Base-by-base conservation (phyloP, 352 stramenopile species). In the Globisporangium cylindrosporum region DNA sequence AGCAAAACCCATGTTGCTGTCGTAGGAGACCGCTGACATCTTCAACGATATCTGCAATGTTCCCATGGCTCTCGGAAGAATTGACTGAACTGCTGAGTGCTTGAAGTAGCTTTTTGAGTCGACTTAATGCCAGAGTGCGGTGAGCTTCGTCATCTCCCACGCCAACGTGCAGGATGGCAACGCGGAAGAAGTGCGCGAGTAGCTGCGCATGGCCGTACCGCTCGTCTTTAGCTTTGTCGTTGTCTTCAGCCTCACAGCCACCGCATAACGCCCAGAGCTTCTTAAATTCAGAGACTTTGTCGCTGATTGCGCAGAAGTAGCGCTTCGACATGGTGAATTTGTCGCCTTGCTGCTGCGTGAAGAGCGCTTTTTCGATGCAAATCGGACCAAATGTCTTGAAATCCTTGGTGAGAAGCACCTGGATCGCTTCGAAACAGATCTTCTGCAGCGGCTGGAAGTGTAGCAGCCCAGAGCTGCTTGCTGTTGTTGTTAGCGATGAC, bases 391-490 rank as follows among this genome's bases (percentile, higher is more conserved):
- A 75, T 1, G 60, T 56, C 24, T 27, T 51, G 27, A 76, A 85
- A 53, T 76, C 72, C 43, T 67, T 76, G 32, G 67, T 60, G 0
- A 91, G 57, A 7, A 89, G 69, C 41, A 51, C 71, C 12, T 70
- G 27, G 8, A 89, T 59, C 1, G 79, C 67, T 4, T 59, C 49
- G 27, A 80, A 74, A n/a, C 76, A 82, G 24, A 84, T 65, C 0
- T 62, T 57, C n/a, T 87, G 79, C 22, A 90, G 68, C n/a, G 70
- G 66, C n/a, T 66, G 57, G 15, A 91, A 80, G 38, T 90, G 74
- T 2, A 64, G n/a, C 18, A 80, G 74, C 1, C 12, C 43, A 3
- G 10, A 6, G 9, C 12, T 58, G 59, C 18, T 24, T 54, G 62
- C 22, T 18, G 67, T 55, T 57, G 46, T 22, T 10, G 25, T 4